Conservation (phyloP, 352 stramenopile species). For the Phytophthora parvispora region DNA sequence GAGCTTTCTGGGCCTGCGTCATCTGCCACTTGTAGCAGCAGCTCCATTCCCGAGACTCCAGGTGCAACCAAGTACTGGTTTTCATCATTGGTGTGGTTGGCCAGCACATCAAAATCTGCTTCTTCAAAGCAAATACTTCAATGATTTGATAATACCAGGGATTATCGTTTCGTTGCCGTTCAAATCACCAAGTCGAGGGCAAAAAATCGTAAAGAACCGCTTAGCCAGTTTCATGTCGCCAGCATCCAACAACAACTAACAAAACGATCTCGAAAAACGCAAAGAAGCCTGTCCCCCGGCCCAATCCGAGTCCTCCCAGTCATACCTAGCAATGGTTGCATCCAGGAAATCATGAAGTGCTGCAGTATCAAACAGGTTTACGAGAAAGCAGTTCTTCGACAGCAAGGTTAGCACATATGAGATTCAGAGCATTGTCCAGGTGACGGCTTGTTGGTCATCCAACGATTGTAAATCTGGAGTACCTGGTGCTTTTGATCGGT, state of each 20-base stretch:
- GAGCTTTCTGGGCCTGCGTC: neutral
- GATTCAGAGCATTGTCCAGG: neutral
- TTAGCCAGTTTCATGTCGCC: neutral
- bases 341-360: neutral
- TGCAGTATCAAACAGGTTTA: neutral
- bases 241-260: neutral
- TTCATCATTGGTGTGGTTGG: neutral
- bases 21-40: neutral
- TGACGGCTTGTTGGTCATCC: neutral
- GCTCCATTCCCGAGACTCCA: neutral
- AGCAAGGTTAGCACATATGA: neutral
- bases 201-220: neutral
- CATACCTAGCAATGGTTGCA: neutral
- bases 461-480: neutral
- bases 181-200: neutral
- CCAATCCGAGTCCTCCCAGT: neutral
- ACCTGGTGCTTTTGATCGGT: neutral
- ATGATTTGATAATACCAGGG: neutral
- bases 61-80: neutral
- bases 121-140: neutral
- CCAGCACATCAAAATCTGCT: neutral
- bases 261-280: neutral
- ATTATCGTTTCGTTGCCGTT: neutral
- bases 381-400: neutral
- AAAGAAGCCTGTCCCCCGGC: neutral